Conservation (phyloP, 352 stramenopile species). For the Globisporangium camurandrum region DNA sequence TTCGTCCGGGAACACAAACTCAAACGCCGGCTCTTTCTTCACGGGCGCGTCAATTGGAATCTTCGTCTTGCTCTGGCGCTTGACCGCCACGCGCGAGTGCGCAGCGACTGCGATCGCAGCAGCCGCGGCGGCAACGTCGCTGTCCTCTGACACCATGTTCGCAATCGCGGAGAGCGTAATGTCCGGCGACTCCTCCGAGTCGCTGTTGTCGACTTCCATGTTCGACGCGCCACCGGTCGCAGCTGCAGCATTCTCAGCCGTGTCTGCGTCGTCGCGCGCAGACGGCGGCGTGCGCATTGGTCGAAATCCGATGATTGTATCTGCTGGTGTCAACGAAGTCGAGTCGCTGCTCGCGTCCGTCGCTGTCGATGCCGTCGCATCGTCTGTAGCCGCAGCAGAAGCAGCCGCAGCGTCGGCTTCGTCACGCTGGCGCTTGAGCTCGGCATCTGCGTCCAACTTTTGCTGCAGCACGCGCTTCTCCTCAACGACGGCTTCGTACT, state of each 20-base stretch:
- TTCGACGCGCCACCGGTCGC: conserved; percentile 24
- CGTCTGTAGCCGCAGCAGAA: conserved; percentile 3
- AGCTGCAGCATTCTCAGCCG: conserved; percentile 16
- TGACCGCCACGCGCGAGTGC: conserved; percentile 31
- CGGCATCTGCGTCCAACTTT: conserved; percentile 34
- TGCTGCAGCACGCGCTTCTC: conserved; percentile 33
- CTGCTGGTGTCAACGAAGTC: conserved; percentile 2
- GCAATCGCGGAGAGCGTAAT: conserved; percentile 77
- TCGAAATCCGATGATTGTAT: conserved; percentile 2
- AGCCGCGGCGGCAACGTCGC: conserved; percentile 45
- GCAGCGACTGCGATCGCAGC: conserved; percentile 40
- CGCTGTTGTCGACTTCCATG: conserved; percentile 82
- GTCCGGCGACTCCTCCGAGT: conserved; percentile 64
- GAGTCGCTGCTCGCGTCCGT: too few species aligned
- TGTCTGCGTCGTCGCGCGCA: conserved; percentile 20
- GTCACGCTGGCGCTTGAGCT: conserved; percentile 33
- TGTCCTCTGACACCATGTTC: conserved; percentile 85
- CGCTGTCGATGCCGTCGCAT: conserved; percentile 8
- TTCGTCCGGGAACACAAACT: conserved; percentile 61
- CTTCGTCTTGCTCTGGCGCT: conserved; percentile 22
- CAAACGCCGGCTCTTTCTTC: conserved; percentile 36
- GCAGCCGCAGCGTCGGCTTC: conserved; percentile 25
- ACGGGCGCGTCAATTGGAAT: neutral
- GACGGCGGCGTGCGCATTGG: conserved; percentile 11
- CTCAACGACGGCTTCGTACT: conserved; percentile 54